Evolutionary conservation across 2,329 filamentous ascomycete species (phyloP), one percentile per base, ranked within the genome.

Genomic region (Alternaria novae-zelandiae): DNA sequence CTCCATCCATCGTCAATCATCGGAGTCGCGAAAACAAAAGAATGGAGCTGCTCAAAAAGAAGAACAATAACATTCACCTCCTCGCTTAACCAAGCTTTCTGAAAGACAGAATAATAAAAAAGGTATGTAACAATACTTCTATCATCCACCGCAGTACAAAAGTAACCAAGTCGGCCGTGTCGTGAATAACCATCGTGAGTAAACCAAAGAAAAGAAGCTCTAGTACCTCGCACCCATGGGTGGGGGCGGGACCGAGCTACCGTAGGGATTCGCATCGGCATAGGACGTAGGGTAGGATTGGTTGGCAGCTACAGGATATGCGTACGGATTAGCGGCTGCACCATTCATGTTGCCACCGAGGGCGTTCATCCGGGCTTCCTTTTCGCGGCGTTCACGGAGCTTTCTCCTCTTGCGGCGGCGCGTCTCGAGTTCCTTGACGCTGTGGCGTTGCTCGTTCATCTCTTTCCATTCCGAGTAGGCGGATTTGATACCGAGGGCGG

Each of bases 381-480:
- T 82, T 64, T 84, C 82, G 21, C 74, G 73, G 51, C 75, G 74
- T 70, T 82, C 77, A 17, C 78, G 70, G 58, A 75, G 75, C 80
- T 84, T 84, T 68, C 79, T 78, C 57, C 83, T 74, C 73, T 83
- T 80, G 56, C 78, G 79, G 57, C 82, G 79, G 70, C 86, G 82
- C 53, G 82, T 74, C 68, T 86, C 83, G 61, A 90, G 84, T 65
- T 89, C 84, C 56, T 83, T 81, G 57, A 83, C 84, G 72, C 85
- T 83, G 68, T 86, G 84, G 63, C 86, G 83, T 76, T 89, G 84
- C 77, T 89, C 85, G 63, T 87, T 86, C 79, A 88, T 88, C 74
- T 90, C 87, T 78, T 90, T 89, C 87, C 89, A 91, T 76, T 90
- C 88, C 6, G 83, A 84, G 72, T 88, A 84, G 13, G 89, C 89